These are phyloP conservation scores for Colletotrichum simmondsii DNA, from an alignment of 2,329 filamentous ascomycete genomes.

Conservation along the genomic window DNA sequence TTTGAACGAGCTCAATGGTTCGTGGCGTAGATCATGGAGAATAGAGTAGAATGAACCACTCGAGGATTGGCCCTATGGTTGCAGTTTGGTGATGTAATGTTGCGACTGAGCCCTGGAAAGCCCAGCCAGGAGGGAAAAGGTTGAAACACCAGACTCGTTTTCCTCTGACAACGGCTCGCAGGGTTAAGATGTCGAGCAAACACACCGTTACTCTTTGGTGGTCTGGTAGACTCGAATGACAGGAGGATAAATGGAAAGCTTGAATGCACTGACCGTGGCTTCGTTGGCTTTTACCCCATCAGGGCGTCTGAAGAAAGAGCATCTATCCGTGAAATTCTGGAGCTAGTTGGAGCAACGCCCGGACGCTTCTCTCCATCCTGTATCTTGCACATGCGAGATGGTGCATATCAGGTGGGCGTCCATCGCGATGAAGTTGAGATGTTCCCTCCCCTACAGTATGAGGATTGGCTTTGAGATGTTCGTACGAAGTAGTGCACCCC, in stretches of 20 bases:
- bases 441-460: background rate
- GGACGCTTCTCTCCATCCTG: background rate
- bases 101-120: slow-evolving; percentile 6
- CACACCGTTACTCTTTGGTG: background rate
- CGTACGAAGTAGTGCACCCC: background rate
- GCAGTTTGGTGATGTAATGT: slow-evolving; percentile 15
- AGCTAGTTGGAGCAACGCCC: slow-evolving; percentile 1
- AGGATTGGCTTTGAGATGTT: background rate
- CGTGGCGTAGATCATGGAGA: slow-evolving; percentile 11
- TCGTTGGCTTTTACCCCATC: background rate
- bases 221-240: background rate
- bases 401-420: background rate
- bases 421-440: background rate
- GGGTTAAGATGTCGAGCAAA: slow-evolving; percentile 15
- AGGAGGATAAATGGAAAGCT: slow-evolving; percentile 14
- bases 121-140: slow-evolving; percentile 10
- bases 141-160: slow-evolving; percentile 30
- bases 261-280: slow-evolving; percentile 15
- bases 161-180: slow-evolving; percentile 31
- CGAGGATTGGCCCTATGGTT: background rate
- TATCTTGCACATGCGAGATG: background rate
- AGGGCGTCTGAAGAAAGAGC: slow-evolving; percentile 8
- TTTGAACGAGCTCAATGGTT: background rate
- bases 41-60: background rate
- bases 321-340: background rate